Conservation (phyloP, 371 early-diverging fungal species). For the Zopfochytrium polystomum region DNA sequence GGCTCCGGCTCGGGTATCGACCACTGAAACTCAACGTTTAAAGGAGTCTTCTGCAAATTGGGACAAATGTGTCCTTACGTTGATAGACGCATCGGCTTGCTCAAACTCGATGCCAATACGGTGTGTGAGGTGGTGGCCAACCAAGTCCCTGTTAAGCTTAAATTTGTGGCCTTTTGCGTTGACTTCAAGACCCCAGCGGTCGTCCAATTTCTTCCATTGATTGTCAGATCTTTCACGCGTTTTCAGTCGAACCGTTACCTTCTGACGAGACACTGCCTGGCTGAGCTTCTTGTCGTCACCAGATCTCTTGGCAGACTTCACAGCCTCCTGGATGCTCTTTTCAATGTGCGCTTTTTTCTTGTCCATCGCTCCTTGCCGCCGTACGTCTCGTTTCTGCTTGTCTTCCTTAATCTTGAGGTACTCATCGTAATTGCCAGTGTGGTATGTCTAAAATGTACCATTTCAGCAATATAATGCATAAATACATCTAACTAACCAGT, state of each 20-base stretch:
- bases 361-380: constrained; percentile 43
- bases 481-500: constrained; percentile 41
- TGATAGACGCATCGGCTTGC: constrained; percentile 16
- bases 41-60: too few species aligned
- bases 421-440: constrained; percentile 71
- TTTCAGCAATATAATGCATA: too few species aligned
- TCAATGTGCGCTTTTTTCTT: constrained; percentile 59
- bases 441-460: constrained; percentile 51
- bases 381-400: constrained; percentile 27
- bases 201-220: constrained; percentile 40
- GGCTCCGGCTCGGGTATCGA: constrained; percentile 30
- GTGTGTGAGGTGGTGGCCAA: constrained; percentile 19
- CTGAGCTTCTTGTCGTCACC: constrained; percentile 78
- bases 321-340: constrained; percentile 53
- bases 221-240: too few species aligned
- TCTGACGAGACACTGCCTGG: constrained; percentile 65
- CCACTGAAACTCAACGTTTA: too few species aligned
- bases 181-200: constrained; percentile 35
- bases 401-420: constrained; percentile 65
- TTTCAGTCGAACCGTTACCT: too few species aligned
- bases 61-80: too few species aligned
- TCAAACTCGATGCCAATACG: constrained; percentile 27
- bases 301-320: constrained; percentile 63
- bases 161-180: constrained; percentile 40
- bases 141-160: constrained; percentile 34